Evolutionary conservation across 2,329 filamentous ascomycete species (phyloP).

Genomic region (Orbilia quercus): DNA sequence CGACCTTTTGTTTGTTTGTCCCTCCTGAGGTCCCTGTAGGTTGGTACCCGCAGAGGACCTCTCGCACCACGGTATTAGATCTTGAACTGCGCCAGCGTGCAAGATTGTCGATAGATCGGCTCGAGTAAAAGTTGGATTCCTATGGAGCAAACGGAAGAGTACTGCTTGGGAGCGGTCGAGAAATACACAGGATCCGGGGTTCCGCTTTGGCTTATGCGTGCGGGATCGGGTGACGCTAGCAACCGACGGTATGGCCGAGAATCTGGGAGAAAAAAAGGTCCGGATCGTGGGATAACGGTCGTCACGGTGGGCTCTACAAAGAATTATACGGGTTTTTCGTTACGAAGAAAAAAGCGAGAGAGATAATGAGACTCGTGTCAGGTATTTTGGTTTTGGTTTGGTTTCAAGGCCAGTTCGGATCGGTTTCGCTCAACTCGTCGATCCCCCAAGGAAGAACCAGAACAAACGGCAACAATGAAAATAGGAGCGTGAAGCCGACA

Average conservation of each 20-base stretch:
- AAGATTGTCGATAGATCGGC: conserved; percentile 32
- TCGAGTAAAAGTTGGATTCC: conserved; percentile 35
- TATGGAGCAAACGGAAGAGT: conserved; percentile 24
- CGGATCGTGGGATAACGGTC: conserved; percentile 9
- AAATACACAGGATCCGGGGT: conserved; percentile 22
- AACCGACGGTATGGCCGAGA: conserved; percentile 31
- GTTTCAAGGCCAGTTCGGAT: conserved; percentile 35
- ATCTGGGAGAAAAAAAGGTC: conserved; percentile 25
- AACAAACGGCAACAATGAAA: conserved; percentile 24
- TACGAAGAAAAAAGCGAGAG: no score
- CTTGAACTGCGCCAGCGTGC: conserved; percentile 53
- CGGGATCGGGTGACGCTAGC: conserved; percentile 39
- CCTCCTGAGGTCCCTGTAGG: conserved; percentile 57
- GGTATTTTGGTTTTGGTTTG: conserved; percentile 38
- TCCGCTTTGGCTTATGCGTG: conserved; percentile 18
- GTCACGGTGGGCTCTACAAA: conserved; percentile 22
- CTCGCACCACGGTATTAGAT: conserved; percentile 56
- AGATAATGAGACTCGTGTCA: conserved; percentile 53
- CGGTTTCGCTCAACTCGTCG: conserved; percentile 28
- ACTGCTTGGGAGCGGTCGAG: conserved; percentile 33
- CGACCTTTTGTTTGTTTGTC: conserved; percentile 14
- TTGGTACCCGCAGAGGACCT: conserved; percentile 56
- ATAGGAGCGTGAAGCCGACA: conserved; percentile 30
- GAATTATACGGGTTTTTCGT: conserved; percentile 24
- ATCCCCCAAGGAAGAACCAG: conserved; percentile 32